These are phyloP conservation scores for Lepiota venenata DNA, from an alignment of 768 basidiomycete species.

Conservation along the genomic window DNA sequence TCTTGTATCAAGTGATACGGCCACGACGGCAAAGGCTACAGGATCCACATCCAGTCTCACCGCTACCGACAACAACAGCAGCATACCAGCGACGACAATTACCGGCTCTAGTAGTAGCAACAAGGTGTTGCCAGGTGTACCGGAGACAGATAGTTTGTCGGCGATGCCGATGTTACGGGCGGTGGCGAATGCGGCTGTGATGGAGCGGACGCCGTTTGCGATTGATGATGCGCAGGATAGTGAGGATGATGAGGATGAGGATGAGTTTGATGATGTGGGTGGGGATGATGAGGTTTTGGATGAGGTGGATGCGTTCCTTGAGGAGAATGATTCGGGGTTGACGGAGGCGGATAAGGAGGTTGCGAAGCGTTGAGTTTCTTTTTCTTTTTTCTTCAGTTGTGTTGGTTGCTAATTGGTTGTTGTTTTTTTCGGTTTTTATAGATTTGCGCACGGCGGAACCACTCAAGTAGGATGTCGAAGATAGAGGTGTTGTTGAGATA, in stretches of 20 bases:
- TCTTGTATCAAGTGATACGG: constrained; percentile 21
- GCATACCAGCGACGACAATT: neutral
- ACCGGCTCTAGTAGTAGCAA: constrained; percentile 31
- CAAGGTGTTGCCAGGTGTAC: constrained; percentile 27
- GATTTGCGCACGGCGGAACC: constrained; percentile 27
- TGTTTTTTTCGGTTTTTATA: constrained; percentile 4
- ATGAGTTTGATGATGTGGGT: constrained; percentile 61
- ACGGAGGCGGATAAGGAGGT: constrained; percentile 76
- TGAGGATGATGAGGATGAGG: constrained; percentile 77
- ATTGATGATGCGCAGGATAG: constrained; percentile 87
- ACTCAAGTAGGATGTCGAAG: constrained; percentile 17
- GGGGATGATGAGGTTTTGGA: constrained; percentile 70
- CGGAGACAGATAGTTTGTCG: constrained; percentile 41
- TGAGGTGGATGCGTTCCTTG: constrained; percentile 56
- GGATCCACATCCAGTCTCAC: constrained; percentile 24
- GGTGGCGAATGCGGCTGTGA: constrained; percentile 78
- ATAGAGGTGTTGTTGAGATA: neutral
- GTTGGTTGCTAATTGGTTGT: neutral
- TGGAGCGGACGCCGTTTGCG: constrained; percentile 94
- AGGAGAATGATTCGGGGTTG: constrained; percentile 87
- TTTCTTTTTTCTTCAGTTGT: neutral
- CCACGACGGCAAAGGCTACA: neutral
- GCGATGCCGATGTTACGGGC: constrained; percentile 69
- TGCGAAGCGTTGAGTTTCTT: constrained; percentile 59
- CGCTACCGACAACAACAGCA: constrained; percentile 26